phyloP scores from a whole-genome alignment of 495 filamentous ascomycete species.

The Tuber borchii region DNA sequence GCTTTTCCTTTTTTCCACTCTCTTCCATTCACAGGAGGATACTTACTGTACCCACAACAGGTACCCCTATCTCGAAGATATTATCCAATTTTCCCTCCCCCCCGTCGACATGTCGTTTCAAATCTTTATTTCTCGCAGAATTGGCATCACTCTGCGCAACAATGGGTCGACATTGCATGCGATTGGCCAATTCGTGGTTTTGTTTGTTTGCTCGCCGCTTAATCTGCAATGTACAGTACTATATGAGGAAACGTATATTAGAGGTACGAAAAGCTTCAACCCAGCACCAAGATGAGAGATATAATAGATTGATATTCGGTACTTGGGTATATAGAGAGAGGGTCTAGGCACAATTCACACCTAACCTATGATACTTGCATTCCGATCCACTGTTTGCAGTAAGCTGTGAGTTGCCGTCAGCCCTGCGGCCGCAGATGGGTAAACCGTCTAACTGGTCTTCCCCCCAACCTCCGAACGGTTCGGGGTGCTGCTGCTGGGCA shows the following conservation, averaged over 20 bases:
- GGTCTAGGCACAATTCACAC: conserved; percentile 23
- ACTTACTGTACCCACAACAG: neutral
- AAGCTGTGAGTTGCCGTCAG: conserved; percentile 34
- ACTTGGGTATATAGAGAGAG: neutral
- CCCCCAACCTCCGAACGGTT: neutral
- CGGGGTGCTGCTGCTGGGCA: neutral
- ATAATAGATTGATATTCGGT: neutral
- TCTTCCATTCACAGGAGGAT: conserved; percentile 1
- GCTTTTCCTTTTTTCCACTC: conserved; percentile 14
- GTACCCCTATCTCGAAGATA: neutral
- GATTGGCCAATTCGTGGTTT: neutral
- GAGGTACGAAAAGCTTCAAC: neutral
- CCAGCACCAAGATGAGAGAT: conserved; percentile 9
- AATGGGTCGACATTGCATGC: neutral
- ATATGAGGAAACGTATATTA: too few relatives aligned
- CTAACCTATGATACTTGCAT: conserved; percentile 10
- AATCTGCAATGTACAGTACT: neutral
- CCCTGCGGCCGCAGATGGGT: conserved; percentile 23
- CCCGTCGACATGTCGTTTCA: neutral
- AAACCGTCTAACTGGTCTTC: conserved; percentile 8
- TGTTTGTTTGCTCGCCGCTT: conserved; percentile 28
- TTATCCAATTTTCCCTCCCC: neutral
- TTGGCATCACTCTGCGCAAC: neutral
- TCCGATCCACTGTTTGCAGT: conserved; percentile 28
- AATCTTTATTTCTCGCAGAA: neutral